These are phyloP conservation scores for Myrica gale DNA, from an alignment of 306 rosid genomes.

Conservation along the genomic window DNA sequence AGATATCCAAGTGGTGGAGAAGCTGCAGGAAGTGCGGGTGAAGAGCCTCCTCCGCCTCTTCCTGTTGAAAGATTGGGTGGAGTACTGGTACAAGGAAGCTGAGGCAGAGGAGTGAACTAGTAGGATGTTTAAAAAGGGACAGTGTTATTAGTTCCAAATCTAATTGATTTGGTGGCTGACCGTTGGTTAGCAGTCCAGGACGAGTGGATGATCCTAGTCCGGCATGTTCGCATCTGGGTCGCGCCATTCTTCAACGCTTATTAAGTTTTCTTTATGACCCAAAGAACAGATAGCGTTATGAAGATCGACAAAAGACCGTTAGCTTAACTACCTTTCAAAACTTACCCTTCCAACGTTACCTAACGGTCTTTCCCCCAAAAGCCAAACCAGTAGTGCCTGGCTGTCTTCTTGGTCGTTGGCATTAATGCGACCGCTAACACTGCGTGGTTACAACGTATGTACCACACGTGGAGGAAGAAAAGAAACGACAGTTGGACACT, in stretches of 20 bases:
- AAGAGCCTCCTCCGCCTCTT: slow-evolving; percentile 15
- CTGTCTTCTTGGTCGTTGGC: slow-evolving; percentile 5
- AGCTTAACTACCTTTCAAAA: slow-evolving; percentile 47
- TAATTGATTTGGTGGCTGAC: slow-evolving; percentile 47
- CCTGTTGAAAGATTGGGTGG: background rate
- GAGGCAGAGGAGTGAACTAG: slow-evolving; percentile 16
- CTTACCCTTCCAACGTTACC: slow-evolving; percentile 48
- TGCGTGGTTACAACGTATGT: background rate
- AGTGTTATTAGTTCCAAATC: slow-evolving; percentile 4
- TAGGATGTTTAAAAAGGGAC: slow-evolving; percentile 10
- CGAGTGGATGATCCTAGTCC: slow-evolving; percentile 25
- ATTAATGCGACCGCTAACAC: too few species aligned
- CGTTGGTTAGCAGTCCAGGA: slow-evolving; percentile 37
- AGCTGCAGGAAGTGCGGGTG: background rate
- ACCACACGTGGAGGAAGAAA: background rate
- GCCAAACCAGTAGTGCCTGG: background rate
- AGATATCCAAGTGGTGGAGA: background rate
- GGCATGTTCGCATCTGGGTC: slow-evolving; percentile 17
- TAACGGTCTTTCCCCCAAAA: slow-evolving; percentile 28
- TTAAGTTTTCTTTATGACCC: background rate
- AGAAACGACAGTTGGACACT: background rate
- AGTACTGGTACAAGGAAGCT: slow-evolving; percentile 10
- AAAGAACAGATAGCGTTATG: background rate
- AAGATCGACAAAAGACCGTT: slow-evolving; percentile 22
- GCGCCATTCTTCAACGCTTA: slow-evolving; percentile 24